These are phyloP conservation scores for Populus hybrid DNA, from an alignment of 441 rosid genomes.

Conservation along the genomic window DNA sequence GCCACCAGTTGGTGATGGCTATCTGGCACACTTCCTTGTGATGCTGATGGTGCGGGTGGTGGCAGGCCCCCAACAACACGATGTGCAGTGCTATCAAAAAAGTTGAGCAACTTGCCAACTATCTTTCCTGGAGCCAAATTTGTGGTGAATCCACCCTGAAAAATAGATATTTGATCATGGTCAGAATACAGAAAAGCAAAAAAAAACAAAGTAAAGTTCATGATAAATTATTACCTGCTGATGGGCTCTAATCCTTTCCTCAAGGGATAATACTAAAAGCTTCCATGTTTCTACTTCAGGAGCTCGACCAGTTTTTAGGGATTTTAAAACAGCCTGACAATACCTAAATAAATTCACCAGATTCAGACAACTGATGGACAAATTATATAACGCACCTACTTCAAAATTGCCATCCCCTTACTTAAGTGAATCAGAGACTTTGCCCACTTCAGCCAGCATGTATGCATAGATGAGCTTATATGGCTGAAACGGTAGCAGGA, in stretches of 20 bases:
- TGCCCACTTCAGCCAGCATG: conserved; percentile 88
- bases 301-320: conserved; percentile 80
- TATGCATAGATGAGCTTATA: conserved; percentile 72
- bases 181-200: conserved; percentile 1
- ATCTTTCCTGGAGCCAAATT: conserved; percentile 84
- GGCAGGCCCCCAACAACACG: conserved; percentile 93
- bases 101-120: conserved; percentile 78
- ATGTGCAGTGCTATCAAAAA: conserved; percentile 82
- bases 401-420: conserved; percentile 31
- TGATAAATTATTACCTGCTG: conserved; percentile 62
- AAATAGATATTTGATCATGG: conserved; percentile 14
- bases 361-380: conserved; percentile 20
- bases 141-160: conserved; percentile 77
- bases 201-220: neutral
- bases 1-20: conserved; percentile 42
- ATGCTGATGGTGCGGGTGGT: conserved; percentile 64
- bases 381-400: conserved; percentile 13
- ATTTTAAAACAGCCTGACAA: conserved; percentile 81
- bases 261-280: conserved; percentile 62
- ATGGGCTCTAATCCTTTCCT: conserved; percentile 81
- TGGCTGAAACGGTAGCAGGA: conserved; percentile 71
- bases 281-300: conserved; percentile 86
- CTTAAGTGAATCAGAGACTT: conserved; percentile 73
- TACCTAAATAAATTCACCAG: conserved; percentile 50
- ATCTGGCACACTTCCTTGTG: conserved; percentile 44